Evolutionary conservation across 768 basidiomycete species (phyloP).

Genomic region (Tulasnella calospora): DNA sequence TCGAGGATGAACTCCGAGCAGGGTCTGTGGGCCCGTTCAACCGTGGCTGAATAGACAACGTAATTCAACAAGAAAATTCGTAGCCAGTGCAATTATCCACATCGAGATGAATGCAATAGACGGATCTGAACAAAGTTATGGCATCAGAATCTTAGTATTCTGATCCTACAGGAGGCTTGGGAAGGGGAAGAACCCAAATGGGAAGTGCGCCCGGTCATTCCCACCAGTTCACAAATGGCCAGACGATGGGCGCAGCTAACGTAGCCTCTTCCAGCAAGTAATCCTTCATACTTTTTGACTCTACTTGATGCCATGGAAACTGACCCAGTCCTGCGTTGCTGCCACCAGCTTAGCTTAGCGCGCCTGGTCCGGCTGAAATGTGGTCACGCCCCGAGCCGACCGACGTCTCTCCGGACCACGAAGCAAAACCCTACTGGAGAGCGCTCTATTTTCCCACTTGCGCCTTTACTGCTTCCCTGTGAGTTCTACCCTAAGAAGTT

Average conservation of each 20-base stretch:
- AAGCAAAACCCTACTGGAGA: background rate
- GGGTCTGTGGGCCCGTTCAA: background rate
- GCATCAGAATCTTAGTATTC: background rate
- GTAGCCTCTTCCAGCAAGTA: no score
- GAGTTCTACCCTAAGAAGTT: background rate
- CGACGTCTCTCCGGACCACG: conserved; percentile 4
- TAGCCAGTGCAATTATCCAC: background rate
- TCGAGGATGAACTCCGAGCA: background rate
- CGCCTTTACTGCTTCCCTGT: conserved; percentile 9
- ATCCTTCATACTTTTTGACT: no score
- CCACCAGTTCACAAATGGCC: background rate
- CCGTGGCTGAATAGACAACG: background rate
- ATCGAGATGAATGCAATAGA: background rate
- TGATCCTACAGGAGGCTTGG: background rate
- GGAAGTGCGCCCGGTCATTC: background rate
- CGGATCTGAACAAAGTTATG: background rate
- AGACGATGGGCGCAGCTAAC: background rate
- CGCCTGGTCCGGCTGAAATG: background rate
- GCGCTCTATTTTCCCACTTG: background rate
- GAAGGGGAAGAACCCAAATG: background rate
- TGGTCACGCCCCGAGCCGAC: background rate
- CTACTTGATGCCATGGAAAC: no score
- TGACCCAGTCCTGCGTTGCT: no score
- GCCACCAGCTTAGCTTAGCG: background rate
- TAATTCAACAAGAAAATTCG: background rate